A percentile compares a stretch with the other conserved stretches of the same genome.
Conservation (phyloP, 2,329 filamentous ascomycete species). For the Phoma sp. region DNA sequence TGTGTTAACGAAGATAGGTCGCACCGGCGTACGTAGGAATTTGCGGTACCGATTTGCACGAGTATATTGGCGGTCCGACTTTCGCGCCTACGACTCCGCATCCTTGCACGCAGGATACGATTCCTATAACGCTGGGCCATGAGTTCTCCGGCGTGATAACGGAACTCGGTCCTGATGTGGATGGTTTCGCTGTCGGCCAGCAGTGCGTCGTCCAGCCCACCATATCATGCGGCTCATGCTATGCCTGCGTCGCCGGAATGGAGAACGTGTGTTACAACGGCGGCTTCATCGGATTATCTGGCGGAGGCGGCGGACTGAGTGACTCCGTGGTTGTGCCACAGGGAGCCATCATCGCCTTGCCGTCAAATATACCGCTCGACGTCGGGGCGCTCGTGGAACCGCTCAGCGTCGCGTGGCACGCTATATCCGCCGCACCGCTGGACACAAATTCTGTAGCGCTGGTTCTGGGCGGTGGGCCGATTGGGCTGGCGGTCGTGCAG, state of each 20-base stretch:
- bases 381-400: conserved; percentile 68
- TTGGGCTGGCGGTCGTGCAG: conserved; percentile 67
- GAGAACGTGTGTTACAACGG: conserved; percentile 66
- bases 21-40: conserved; percentile 61
- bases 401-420: conserved; percentile 70
- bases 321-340: conserved; percentile 63
- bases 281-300: conserved; percentile 61
- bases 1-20: too few species aligned
- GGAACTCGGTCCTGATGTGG: conserved; percentile 63
- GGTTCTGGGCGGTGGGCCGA: conserved; percentile 68
- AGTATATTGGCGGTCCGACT: conserved; percentile 59
- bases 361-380: conserved; percentile 60
- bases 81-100: conserved; percentile 63
- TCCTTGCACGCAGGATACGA: conserved; percentile 62
- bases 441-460: conserved; percentile 58
- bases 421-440: conserved; percentile 60
- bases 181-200: conserved; percentile 60
- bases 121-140: conserved; percentile 69
- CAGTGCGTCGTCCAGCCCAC: conserved; percentile 67
- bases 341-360: conserved; percentile 59
- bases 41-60: conserved; percentile 61
- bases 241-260: conserved; percentile 60
- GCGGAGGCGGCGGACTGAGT: conserved; percentile 63
- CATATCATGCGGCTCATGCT: conserved; percentile 64
- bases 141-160: conserved; percentile 69